Evolutionary conservation across 1,284 basidiomycete genomes (phyloP).

Genomic region (Trametes hirsuta): DNA sequence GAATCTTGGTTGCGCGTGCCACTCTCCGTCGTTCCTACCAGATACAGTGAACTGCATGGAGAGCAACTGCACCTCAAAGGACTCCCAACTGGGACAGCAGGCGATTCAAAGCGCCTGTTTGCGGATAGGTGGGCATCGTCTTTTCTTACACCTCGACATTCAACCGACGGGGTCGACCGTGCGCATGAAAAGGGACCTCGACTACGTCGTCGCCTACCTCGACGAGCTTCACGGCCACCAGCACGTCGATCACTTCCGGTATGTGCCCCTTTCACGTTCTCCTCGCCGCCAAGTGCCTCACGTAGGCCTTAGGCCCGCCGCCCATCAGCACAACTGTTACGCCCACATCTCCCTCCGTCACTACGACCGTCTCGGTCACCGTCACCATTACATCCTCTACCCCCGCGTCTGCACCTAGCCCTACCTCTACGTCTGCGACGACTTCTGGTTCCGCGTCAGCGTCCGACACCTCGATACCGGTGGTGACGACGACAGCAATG

Average conservation of each 20-base stretch:
- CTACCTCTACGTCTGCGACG: background rate
- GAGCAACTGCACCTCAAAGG: slow-evolving; percentile 16
- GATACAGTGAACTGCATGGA: slow-evolving; percentile 26
- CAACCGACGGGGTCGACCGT: background rate
- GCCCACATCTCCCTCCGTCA: slow-evolving; percentile 1
- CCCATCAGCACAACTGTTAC: slow-evolving; percentile 10
- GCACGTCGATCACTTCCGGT: slow-evolving; percentile 21
- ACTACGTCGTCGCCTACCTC: slow-evolving; percentile 2
- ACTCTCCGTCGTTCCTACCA: slow-evolving; percentile 21
- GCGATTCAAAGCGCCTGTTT: slow-evolving; percentile 17
- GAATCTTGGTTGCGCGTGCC: slow-evolving; percentile 25
- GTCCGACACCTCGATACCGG: background rate
- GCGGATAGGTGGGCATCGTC: slow-evolving; percentile 12
- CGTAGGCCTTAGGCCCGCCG: background rate
- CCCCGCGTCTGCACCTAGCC: background rate
- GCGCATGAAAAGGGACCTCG: background rate
- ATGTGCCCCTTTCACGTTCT: background rate
- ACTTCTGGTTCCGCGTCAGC: background rate
- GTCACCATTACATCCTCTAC: slow-evolving; percentile 1
- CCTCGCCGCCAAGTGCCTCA: background rate
- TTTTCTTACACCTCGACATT: too few relatives aligned
- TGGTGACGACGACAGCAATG: slow-evolving; percentile 9
- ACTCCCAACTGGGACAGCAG: slow-evolving; percentile 19
- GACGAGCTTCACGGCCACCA: background rate
- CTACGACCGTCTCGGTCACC: slow-evolving; percentile 12